phyloP scores from a whole-genome alignment of 2,329 filamentous ascomycete genomes.

The Paecilomyces niveus region DNA sequence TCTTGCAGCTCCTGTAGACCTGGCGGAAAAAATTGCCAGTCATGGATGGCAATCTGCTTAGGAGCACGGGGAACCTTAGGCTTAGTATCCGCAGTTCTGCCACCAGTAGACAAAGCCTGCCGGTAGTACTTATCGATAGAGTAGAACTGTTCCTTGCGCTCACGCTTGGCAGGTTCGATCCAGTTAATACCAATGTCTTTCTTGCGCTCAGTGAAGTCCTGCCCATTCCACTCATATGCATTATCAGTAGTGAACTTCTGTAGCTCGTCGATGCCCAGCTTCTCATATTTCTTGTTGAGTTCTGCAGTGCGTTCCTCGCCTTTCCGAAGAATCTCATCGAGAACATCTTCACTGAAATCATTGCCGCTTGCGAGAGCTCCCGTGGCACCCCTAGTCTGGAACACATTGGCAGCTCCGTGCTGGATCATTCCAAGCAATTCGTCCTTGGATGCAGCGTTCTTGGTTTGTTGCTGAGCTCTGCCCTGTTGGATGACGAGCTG shows the following conservation, averaged over 20 bases:
- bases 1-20: slow-evolving; percentile 84
- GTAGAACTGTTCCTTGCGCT: slow-evolving; percentile 96
- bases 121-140: slow-evolving; percentile 99
- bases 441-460: slow-evolving; percentile 90
- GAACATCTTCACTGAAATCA: slow-evolving; percentile 76
- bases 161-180: slow-evolving; percentile 98
- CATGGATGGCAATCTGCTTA: slow-evolving; percentile 84
- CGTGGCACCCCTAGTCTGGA: slow-evolving; percentile 63
- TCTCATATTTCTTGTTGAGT: slow-evolving; percentile 90
- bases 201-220: slow-evolving; percentile 87
- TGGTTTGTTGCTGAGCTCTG: slow-evolving; percentile 80
- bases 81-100: slow-evolving; percentile 73
- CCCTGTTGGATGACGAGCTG: slow-evolving; percentile 98
- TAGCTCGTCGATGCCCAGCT: slow-evolving; percentile 90
- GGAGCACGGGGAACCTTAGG: slow-evolving; percentile 93
- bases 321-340: slow-evolving; percentile 77
- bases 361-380: slow-evolving; percentile 53
- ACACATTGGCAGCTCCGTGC: slow-evolving; percentile 93
- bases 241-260: slow-evolving; percentile 98
- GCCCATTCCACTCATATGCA: slow-evolving; percentile 97
- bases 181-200: slow-evolving; percentile 89
- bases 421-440: slow-evolving; percentile 98
- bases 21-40: slow-evolving; percentile 94
- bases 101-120: slow-evolving; percentile 76
- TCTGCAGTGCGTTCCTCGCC: slow-evolving; percentile 85